phyloP scores from a whole-genome alignment of 1,284 basidiomycete genomes.

The Phellinidium pouzarii region DNA sequence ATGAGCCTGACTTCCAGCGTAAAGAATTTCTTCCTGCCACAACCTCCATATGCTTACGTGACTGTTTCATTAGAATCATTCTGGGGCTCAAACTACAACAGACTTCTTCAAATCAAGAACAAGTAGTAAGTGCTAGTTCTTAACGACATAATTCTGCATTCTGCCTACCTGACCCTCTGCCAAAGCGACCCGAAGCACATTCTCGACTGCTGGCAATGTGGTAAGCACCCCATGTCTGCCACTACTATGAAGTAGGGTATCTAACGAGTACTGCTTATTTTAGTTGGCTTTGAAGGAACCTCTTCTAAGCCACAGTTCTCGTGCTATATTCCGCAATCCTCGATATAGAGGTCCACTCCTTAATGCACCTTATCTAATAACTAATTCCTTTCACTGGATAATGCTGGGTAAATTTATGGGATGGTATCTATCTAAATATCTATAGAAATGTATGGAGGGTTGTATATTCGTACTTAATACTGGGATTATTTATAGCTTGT shows the following conservation, averaged over 20 bases:
- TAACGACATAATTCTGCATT: neutral
- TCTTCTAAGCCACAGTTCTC: neutral
- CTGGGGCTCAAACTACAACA: slow-evolving; percentile 6
- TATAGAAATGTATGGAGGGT: too few species aligned
- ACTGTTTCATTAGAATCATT: neutral
- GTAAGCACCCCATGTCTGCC: neutral
- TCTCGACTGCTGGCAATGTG: slow-evolving; percentile 11
- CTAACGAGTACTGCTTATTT: neutral
- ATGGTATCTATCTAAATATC: too few species aligned
- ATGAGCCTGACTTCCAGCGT: slow-evolving; percentile 2
- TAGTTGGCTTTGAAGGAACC: neutral
- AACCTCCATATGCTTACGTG: neutral
- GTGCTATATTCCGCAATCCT: neutral
- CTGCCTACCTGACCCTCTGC: neutral
- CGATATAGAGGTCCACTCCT: too few species aligned
- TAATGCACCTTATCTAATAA: too few species aligned
- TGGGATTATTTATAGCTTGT: too few species aligned
- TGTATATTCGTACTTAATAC: too few species aligned
- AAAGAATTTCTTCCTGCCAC: neutral
- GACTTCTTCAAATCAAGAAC: slow-evolving; percentile 1
- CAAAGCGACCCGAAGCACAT: slow-evolving; percentile 1
- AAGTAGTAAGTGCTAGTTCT: slow-evolving; percentile 10
- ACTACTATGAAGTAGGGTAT: neutral
- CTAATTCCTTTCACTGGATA: too few species aligned
- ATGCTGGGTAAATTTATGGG: too few species aligned